Evolutionary conservation across 768 basidiomycete species (phyloP).

Genomic region (Coprinopsis marcescibilis): DNA sequence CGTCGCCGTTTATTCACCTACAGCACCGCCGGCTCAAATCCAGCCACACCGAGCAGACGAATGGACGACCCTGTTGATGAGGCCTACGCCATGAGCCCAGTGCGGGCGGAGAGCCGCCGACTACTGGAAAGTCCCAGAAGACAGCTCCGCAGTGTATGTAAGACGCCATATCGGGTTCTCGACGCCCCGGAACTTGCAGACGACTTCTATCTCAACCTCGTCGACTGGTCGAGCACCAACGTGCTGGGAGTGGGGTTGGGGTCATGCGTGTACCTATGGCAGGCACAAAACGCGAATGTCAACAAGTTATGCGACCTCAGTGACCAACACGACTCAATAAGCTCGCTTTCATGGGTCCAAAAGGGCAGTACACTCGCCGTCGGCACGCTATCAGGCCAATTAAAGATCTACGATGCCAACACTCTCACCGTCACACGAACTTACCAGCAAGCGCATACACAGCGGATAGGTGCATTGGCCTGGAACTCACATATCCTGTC

Average conservation of each 20-base stretch:
- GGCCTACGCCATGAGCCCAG: slow-evolving; percentile 86
- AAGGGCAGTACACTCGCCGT: slow-evolving; percentile 88
- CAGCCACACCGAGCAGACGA: slow-evolving; percentile 48
- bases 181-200: slow-evolving; percentile 97
- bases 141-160: slow-evolving; percentile 76
- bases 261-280: slow-evolving; percentile 94
- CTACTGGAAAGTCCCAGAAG: slow-evolving; percentile 83
- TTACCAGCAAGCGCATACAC: slow-evolving; percentile 78
- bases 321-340: slow-evolving; percentile 65
- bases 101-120: slow-evolving; percentile 74
- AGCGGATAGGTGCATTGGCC: slow-evolving; percentile 89
- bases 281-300: slow-evolving; percentile 87
- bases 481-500: slow-evolving; percentile 89
- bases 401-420: slow-evolving; percentile 92
- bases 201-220: slow-evolving; percentile 97
- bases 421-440: slow-evolving; percentile 71
- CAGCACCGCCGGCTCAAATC: slow-evolving; percentile 59
- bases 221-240: slow-evolving; percentile 96
- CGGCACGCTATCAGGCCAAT: slow-evolving; percentile 81
- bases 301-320: slow-evolving; percentile 85
- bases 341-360: slow-evolving; percentile 93
- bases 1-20: slow-evolving; percentile 65
- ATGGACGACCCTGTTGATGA: slow-evolving; percentile 85
- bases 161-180: slow-evolving; percentile 94
- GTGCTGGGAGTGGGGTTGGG: slow-evolving; percentile 91